These are phyloP conservation scores for Erysimum cheiranthoides DNA, from an alignment of 345 rosid genomes.

Conservation along the genomic window DNA sequence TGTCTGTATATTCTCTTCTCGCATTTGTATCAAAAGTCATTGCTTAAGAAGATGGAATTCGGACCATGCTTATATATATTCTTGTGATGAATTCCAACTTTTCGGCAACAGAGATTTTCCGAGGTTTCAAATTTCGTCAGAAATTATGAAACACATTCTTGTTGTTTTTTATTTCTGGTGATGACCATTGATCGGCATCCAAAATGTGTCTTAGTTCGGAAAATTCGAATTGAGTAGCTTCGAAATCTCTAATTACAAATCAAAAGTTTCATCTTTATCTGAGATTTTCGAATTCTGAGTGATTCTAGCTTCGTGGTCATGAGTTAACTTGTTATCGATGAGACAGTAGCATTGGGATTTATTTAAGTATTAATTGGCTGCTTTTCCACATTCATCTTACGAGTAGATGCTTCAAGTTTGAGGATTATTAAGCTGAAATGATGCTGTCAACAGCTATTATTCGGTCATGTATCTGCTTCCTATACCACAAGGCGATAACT, in stretches of 20 bases:
- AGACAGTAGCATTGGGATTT: conserved; percentile 1
- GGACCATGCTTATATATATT: conserved; percentile 14
- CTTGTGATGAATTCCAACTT: conserved; percentile 18
- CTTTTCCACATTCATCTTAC: background rate
- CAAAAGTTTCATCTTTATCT: background rate
- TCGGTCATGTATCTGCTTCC: background rate
- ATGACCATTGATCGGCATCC: conserved; percentile 21
- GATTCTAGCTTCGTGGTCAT: conserved; percentile 8
- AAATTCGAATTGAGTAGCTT: conserved; percentile 26
- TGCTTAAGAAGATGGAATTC: conserved; percentile 22
- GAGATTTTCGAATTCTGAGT: conserved; percentile 7
- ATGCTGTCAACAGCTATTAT: background rate
- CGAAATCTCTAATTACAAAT: conserved; percentile 1
- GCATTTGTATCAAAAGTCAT: conserved; percentile 8
- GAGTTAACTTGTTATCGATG: conserved; percentile 8
- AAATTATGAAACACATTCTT: conserved; percentile 24
- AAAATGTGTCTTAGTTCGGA: conserved; percentile 32
- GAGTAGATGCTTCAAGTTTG: conserved; percentile 2
- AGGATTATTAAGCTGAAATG: background rate
- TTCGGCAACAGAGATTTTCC: background rate
- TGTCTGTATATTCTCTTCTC: conserved; percentile 15
- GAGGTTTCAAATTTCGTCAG: conserved; percentile 6
- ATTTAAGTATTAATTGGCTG: conserved; percentile 7
- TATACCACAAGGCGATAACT: conserved; percentile 23
- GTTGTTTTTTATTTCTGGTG: conserved; percentile 24